A percentile compares a stretch with the other conserved stretches of the same genome.
Conservation (phyloP, 1,284 basidiomycete genomes). For the Thecaphora frezii region DNA sequence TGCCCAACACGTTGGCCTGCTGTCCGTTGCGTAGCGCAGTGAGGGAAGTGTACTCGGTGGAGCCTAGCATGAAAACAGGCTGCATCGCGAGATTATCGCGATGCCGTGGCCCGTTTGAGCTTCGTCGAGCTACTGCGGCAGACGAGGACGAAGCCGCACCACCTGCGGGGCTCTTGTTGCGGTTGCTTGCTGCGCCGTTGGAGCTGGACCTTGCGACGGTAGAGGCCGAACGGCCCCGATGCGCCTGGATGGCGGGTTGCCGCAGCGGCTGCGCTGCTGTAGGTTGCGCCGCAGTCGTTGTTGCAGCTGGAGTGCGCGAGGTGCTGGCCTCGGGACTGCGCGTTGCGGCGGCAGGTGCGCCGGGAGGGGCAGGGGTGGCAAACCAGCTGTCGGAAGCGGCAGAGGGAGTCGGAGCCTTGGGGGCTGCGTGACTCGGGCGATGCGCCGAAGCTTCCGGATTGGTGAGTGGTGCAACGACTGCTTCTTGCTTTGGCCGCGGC, state of each 20-base stretch:
- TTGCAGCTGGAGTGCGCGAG: no score
- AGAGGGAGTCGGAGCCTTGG: constrained; percentile 2
- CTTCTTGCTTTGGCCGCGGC: not conserved
- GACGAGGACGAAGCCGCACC: no score
- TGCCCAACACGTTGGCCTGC: constrained; percentile 35
- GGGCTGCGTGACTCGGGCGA: not conserved
- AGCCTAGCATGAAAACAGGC: not conserved
- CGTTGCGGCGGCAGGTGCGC: no score
- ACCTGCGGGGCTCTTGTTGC: no score
- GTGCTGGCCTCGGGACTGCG: no score
- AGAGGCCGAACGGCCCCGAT: no score
- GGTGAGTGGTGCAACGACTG: no score
- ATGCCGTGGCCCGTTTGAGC: not conserved
- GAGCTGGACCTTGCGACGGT: no score
- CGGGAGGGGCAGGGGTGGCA: constrained; percentile 20
- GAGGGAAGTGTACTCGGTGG: constrained; percentile 28
- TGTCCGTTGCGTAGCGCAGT: constrained; percentile 24
- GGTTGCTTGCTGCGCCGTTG: no score
- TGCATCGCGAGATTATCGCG: not conserved
- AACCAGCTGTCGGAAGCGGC: constrained; percentile 26
- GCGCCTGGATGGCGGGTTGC: no score
- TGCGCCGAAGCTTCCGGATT: not conserved
- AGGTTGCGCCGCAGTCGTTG: no score
- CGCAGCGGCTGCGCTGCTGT: no score
- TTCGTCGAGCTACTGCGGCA: not conserved